Evolutionary conservation across 345 rosid species (phyloP).

Genomic region (Xanthoceras sorbifolium): DNA sequence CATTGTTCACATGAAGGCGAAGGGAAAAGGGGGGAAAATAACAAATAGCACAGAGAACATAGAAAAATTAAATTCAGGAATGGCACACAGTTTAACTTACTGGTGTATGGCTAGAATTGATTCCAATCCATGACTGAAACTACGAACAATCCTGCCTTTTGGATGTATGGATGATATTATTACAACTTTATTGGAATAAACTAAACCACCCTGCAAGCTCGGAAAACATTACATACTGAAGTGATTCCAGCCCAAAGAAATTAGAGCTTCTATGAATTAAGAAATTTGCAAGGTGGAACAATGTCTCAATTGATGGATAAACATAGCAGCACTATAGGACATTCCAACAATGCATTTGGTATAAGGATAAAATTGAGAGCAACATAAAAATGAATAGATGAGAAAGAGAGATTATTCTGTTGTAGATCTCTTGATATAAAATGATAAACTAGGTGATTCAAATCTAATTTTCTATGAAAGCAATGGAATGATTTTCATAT

Average conservation of each 20-base stretch:
- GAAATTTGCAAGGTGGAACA: not conserved
- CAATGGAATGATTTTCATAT: not conserved
- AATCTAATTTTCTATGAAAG: not conserved
- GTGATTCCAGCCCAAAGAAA: conserved; percentile 1
- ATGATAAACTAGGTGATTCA: conserved; percentile 1
- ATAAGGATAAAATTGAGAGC: not conserved
- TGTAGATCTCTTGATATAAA: not conserved
- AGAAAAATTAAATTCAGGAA: not conserved
- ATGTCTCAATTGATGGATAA: not conserved
- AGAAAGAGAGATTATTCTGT: not conserved
- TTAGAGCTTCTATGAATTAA: not conserved
- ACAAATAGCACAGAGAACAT: not conserved
- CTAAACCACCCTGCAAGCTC: conserved; percentile 71
- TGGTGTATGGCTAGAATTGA: conserved; percentile 57
- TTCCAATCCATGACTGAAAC: conserved; percentile 58
- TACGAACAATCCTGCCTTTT: conserved; percentile 46
- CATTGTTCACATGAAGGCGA: conserved; percentile 9
- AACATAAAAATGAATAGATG: not conserved
- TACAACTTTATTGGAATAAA: conserved; percentile 76
- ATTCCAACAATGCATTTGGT: not conserved
- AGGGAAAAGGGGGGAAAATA: not conserved
- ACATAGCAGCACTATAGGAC: not conserved
- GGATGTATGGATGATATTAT: conserved; percentile 54
- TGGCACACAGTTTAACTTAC: conserved; percentile 41
- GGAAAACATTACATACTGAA: conserved; percentile 14